Evolutionary conservation across 164 flowering plant species (phyloP).

Genomic region (Brasenia schreberi): DNA sequence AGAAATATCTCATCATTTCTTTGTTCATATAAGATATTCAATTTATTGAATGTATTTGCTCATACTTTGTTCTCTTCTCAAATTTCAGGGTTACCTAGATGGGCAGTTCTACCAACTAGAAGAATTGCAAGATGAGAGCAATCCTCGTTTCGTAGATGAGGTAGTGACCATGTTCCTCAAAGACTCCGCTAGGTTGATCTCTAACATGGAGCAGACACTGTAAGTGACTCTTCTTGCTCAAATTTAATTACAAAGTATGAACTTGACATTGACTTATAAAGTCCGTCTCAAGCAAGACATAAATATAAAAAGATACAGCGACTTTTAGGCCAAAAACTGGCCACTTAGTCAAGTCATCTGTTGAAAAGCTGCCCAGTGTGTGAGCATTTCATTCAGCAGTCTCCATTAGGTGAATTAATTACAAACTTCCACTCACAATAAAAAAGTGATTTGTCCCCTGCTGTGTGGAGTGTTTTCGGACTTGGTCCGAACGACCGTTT

Average conservation of each 20-base stretch:
- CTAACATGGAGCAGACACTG: conserved; percentile 31
- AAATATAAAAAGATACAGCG: neutral
- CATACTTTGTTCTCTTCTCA: neutral
- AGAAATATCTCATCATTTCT: neutral
- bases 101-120: conserved; percentile 49
- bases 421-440: too few species aligned
- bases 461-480: too few species aligned
- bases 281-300: neutral
- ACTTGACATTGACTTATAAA: neutral
- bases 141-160: conserved; percentile 53
- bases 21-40: neutral
- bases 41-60: neutral
- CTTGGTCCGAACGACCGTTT: too few species aligned
- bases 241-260: neutral
- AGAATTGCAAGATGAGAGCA: conserved; percentile 41
- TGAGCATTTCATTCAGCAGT: too few species aligned
- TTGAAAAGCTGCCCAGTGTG: neutral
- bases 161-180: conserved; percentile 32
- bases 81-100: conserved; percentile 45
- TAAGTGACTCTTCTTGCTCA: conserved; percentile 11
- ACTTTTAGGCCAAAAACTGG: neutral
- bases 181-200: conserved; percentile 33
- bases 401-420: too few species aligned
- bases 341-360: neutral
- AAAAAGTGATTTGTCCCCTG: too few species aligned